These are phyloP conservation scores for Pueraria montana DNA, from an alignment of 306 rosid species.

Conservation along the genomic window DNA sequence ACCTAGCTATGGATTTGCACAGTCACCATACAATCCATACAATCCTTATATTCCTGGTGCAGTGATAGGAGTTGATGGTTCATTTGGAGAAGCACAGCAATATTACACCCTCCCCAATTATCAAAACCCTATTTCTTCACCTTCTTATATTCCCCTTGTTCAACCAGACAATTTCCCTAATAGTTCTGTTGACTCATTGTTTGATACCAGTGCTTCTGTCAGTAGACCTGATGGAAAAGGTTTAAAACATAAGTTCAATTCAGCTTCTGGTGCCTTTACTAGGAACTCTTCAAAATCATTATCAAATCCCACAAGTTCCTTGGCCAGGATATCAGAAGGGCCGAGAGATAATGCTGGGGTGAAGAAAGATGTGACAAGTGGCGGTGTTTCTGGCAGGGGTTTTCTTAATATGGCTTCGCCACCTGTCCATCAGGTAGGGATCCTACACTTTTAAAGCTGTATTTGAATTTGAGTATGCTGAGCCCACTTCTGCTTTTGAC, in stretches of 20 bases:
- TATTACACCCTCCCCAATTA: constrained; percentile 75
- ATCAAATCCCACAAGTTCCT: constrained; percentile 67
- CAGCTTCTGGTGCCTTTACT: constrained; percentile 68
- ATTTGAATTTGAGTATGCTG: constrained; percentile 17
- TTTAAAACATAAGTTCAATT: constrained; percentile 62
- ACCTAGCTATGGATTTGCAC: constrained; percentile 93
- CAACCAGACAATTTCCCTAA: constrained; percentile 70
- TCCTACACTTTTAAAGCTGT: neutral
- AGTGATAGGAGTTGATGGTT: constrained; percentile 83
- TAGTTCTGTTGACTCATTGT: constrained; percentile 64
- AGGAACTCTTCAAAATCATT: constrained; percentile 67
- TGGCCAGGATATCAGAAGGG: constrained; percentile 71
- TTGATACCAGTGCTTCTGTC: constrained; percentile 65
- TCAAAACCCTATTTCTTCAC: constrained; percentile 71
- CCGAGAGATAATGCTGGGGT: constrained; percentile 67
- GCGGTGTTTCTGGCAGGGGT: constrained; percentile 68
- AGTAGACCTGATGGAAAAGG: constrained; percentile 79
- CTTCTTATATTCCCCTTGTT: constrained; percentile 74
- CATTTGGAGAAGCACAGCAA: constrained; percentile 77
- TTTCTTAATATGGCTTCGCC: constrained; percentile 64
- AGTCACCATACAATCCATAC: constrained; percentile 96
- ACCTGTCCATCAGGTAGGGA: constrained; percentile 70
- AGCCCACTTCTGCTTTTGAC: neutral
- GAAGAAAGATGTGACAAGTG: constrained; percentile 66
- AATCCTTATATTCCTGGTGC: constrained; percentile 99